Conservation (phyloP, 2,329 filamentous ascomycete species). For the Emmonsiellopsis sp. region DNA sequence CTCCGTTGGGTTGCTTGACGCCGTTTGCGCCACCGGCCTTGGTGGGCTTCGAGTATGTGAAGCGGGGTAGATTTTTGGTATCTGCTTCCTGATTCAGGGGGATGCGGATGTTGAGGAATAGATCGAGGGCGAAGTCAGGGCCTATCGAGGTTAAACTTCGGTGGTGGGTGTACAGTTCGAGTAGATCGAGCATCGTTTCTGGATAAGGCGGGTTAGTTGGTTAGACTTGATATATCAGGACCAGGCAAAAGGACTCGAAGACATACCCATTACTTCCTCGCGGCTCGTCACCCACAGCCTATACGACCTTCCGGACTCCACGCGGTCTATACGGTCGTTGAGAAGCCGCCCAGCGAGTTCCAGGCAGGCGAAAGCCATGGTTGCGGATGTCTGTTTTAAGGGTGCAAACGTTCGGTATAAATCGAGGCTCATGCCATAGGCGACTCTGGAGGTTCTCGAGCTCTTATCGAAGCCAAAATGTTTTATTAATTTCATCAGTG, state of each 20-base stretch:
- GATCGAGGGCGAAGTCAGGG: conserved; percentile 59
- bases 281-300: conserved; percentile 39
- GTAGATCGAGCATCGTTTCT: conserved; percentile 80
- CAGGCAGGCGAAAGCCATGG: conserved; percentile 71
- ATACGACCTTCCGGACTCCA: conserved; percentile 40
- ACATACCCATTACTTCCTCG: conserved; percentile 38
- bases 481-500: conserved; percentile 69
- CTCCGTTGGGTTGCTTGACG: conserved; percentile 13
- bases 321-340: conserved; percentile 44
- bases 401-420: conserved; percentile 89
- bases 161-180: conserved; percentile 88
- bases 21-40: conserved; percentile 10
- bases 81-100: conserved; percentile 74
- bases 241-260: background rate
- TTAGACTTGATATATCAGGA: conserved; percentile 24
- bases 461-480: conserved; percentile 43
- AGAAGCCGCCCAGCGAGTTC: conserved; percentile 69
- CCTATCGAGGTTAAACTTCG: conserved; percentile 66
- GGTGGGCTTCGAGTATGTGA: conserved; percentile 44
- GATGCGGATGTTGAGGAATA: conserved; percentile 80
- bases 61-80: conserved; percentile 50
- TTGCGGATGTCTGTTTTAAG: conserved; percentile 78
- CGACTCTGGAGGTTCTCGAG: conserved; percentile 36
- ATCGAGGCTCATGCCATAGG: conserved; percentile 78
- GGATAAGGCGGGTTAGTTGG: conserved; percentile 29